Evolutionary conservation across 306 rosid species (phyloP), one percentile per base, ranked within the genome.

Genomic region (Luffa aegyptiaca): DNA sequence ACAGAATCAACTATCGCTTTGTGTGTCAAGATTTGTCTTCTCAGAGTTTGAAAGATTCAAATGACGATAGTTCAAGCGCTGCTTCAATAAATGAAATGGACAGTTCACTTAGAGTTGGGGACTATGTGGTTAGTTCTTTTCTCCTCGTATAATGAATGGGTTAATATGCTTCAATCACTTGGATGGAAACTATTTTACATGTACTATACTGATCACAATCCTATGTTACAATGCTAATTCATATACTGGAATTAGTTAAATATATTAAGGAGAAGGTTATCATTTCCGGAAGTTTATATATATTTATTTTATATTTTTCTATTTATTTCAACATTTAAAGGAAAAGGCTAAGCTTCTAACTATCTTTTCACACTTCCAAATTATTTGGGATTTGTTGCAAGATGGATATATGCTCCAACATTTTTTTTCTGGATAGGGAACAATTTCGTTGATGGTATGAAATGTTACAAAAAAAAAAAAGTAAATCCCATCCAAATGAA

Each of bases 101-200:
- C 85, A 83, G 88, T 83, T 86, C 82, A 66, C 84, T 94, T 42
- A 85, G 85, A 87, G 87, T 84, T 78, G 98, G 98, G 37, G 98
- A 94, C 82, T 80, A 80, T 84, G 98, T 94, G 98, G 97, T 94
- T 61, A 57, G 76, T 33, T 49, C 57, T 10, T 71, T 71, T 45
- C 76, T 46, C 76, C 76, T 70, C 17, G 39, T 31, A 65, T 65
- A 21, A 36, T 65, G 65, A 59, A 65, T 55, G 9, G 59, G 18
- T 7, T 18, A 5, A 18, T n/a, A 55, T 55, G 18, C 6, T 55
- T 55, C 26, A 55, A 55, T 55, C 59, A 55, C 59, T 55, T 55
- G 21, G 14, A 37, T 65, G 72, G 20, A 65, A 37, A 61, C 10
- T 36, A 8, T 37, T 65, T 16, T 65, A 26, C 48, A 16, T 37